Evolutionary conservation across 2,329 filamentous ascomycete genomes (phyloP), one percentile per base, ranked within the genome.

Genomic region (Trichocomaceae sp.): DNA sequence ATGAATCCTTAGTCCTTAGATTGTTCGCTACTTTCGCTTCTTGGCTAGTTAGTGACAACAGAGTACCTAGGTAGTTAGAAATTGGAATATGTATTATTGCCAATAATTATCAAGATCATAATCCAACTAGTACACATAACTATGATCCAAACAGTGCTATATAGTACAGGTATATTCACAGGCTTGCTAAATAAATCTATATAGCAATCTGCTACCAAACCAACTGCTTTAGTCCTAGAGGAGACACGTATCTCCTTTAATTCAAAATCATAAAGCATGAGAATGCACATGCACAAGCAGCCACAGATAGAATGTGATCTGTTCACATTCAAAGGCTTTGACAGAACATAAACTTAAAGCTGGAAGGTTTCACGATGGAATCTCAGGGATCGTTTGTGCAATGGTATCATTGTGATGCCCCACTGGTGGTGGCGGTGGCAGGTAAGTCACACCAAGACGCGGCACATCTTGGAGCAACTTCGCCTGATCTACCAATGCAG

Each of bases 401-500:
- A 41, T 23, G 19, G n/a, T 5, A 15, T 47, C 22, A 13, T 39
- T 47, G 17, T 26, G 35, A 31, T 20, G 46, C 10, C 46, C 31
- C n/a, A n/a, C n/a, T n/a, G 33, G 15, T 15, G 47, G 51, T 44
- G 29, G 23, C 9, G 47, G 37, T 4, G 44, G 19, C 8, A 31
- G 15, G 33, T 23, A n/a, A 41, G 22, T 19, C 33, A 52, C n/a
- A 20, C n/a, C 23, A 20, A 35, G 5, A 33, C 33, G 22, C 39
- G 52, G 37, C 26, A 13, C 29, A 10, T 19, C 45, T 17, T 58
- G 62, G 46, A 79, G 62, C 52, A 65, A 66, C 46, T 70, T 70
- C n/a, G 73, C 77, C 62, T 83, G 79, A 23, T 72, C 64, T 56
- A 75, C 66, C 53, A 88, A 72, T 63, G 77, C 77, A 47, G 80